phyloP scores from a whole-genome alignment of 2,329 filamentous ascomycete genomes.

The Aspergillus spinulosporus region DNA sequence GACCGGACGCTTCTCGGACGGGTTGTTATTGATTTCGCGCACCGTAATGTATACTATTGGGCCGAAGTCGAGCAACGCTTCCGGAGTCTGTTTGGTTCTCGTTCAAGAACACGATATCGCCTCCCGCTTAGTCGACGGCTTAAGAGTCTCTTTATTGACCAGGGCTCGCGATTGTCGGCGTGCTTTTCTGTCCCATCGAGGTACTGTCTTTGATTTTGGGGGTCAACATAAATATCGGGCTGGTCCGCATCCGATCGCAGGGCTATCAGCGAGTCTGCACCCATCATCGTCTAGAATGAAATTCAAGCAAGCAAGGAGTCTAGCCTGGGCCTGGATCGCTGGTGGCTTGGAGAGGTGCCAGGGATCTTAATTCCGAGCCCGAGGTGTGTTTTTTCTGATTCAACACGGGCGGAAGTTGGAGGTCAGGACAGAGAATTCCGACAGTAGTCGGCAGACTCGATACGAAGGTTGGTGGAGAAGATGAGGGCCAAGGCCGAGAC shows the following conservation, averaged over 20 bases:
- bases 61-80: constrained; percentile 24
- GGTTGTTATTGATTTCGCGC: background rate
- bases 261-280: constrained; percentile 23
- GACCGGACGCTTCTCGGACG: too few relatives aligned
- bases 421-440: background rate
- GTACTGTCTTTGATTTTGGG: constrained; percentile 16
- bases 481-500: background rate
- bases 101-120: constrained; percentile 33
- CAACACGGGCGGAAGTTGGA: background rate
- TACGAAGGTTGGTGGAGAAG: background rate
- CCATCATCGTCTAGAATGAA: constrained; percentile 25
- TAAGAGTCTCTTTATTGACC: constrained; percentile 32
- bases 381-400: background rate
- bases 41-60: background rate
- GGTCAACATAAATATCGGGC: constrained; percentile 18
- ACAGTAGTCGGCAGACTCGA: background rate
- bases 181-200: constrained; percentile 8
- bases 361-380: background rate
- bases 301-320: constrained; percentile 2
- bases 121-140: constrained; percentile 27
- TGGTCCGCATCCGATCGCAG: constrained; percentile 15
- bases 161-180: constrained; percentile 21
- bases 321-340: background rate
- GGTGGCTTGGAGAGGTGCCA: background rate
- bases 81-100: constrained; percentile 33